Evolutionary conservation across 257 asterid genomes (phyloP), one percentile per base, ranked within the genome.

Genomic region (Thymus mandschuricus): DNA sequence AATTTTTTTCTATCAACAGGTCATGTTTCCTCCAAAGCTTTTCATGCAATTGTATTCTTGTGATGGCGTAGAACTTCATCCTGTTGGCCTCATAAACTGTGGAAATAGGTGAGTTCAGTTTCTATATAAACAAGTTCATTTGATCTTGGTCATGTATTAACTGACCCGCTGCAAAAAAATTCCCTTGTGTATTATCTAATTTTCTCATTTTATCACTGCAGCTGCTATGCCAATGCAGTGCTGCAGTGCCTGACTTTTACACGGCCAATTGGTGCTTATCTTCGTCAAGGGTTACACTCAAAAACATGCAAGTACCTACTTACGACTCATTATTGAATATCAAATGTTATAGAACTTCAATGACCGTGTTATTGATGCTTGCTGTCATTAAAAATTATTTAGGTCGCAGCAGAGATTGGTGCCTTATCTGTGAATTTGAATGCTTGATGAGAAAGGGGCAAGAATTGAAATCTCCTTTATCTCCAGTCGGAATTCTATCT

Each of bases 211-310:
- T 67, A 31, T 59, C 67, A 74, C 30, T 77, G 77, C 86, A 84
- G 88, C 78, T 84, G 88, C 65, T 84, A 81, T 64, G 88, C 86
- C n/a, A 84, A 84, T 81, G 88, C 86, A 8, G 88, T 84, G 77
- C 86, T 84, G 50, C 88, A 84, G 64, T 81, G 88, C 59, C 82
- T 84, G 72, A 74, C 76, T 68, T 84, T 84, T 77, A 74, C 88
- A 60, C 84, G 80, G 68, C 88, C 88, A 27, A 29, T 81, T 12
- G 43, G 84, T 63, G 76, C 86, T 65, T 84, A 76, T 74, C 75
- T 84, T 69, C 84, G 81, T 63, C 86, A 76, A 71, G 82, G 86
- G 65, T 60, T 79, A 67, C 88, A 84, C 69, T 79, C 88, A 1
- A 67, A 65, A 73, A 48, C 84, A 79, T 84, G 88, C 76, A 78